phyloP scores from a whole-genome alignment of 768 basidiomycete genomes.

The Rhodotorula paludigena region DNA sequence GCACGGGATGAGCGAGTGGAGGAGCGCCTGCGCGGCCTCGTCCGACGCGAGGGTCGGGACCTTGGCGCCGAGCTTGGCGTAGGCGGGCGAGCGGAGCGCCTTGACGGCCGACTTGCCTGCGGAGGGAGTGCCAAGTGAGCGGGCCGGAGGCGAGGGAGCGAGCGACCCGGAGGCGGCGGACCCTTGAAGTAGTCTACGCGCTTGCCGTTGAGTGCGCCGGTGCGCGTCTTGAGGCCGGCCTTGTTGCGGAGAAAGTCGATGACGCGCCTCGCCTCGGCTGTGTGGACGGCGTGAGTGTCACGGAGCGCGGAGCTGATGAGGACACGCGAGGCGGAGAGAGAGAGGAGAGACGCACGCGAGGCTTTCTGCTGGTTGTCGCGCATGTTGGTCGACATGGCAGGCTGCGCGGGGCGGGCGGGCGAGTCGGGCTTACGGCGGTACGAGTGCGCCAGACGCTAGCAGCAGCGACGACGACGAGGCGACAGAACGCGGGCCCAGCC shows the following conservation, averaged over 20 bases:
- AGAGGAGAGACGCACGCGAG: conserved; percentile 3
- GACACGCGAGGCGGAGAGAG: neutral
- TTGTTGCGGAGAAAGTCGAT: conserved; percentile 81
- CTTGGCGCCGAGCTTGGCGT: conserved; percentile 70
- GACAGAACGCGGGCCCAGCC: no score
- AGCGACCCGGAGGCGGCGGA: conserved; percentile 45
- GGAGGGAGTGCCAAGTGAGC: neutral
- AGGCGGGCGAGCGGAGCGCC: conserved; percentile 86
- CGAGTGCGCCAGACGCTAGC: no score
- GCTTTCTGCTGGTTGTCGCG: conserved; percentile 27
- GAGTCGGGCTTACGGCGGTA: no score
- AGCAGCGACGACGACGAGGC: neutral
- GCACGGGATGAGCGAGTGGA: conserved; percentile 67
- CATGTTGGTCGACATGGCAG: conserved; percentile 16
- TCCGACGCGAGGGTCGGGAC: conserved; percentile 59
- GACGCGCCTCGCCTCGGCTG: conserved; percentile 67
- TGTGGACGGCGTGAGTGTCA: neutral
- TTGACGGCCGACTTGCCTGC: conserved; percentile 88
- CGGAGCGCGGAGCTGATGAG: neutral
- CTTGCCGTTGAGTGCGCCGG: conserved; percentile 88
- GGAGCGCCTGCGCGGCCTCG: conserved; percentile 63
- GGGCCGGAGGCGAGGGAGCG: neutral
- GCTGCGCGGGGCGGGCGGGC: no score
- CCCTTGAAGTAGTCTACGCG: conserved; percentile 98
- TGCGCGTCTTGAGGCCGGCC: conserved; percentile 78